These are phyloP conservation scores for Myxozyma vanderwaltii DNA, from an alignment of 805 yeast species.

Conservation along the genomic window DNA sequence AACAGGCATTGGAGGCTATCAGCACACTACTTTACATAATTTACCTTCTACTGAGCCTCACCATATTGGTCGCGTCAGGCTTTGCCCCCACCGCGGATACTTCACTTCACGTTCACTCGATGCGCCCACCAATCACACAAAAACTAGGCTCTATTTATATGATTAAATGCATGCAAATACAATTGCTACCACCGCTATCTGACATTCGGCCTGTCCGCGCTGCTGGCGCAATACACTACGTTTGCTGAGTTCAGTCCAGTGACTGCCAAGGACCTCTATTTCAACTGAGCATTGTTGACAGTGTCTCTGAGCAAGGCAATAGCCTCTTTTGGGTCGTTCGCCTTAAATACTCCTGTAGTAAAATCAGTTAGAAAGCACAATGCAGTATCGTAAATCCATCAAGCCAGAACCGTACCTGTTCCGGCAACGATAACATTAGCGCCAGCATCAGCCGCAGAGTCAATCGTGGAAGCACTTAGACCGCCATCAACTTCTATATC, in stretches of 20 bases:
- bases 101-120: too few relatives aligned
- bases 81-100: background rate
- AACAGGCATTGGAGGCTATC: background rate
- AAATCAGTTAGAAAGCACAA: background rate
- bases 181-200: too few relatives aligned
- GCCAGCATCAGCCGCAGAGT: conserved; percentile 91
- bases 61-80: background rate
- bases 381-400: too few relatives aligned
- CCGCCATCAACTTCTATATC: conserved; percentile 98
- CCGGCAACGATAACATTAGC: conserved; percentile 99
- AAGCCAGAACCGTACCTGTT: conserved; percentile 39
- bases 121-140: too few relatives aligned
- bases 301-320: conserved; percentile 66
- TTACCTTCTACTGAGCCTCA: too few relatives aligned
- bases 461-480: conserved; percentile 79
- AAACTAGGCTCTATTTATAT: too few relatives aligned
- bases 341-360: conserved; percentile 69
- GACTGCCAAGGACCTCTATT: background rate
- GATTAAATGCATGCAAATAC: too few relatives aligned
- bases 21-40: too few relatives aligned
- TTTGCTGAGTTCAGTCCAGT: too few relatives aligned
- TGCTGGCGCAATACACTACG: too few relatives aligned
- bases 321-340: conserved; percentile 74
- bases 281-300: conserved; percentile 47
- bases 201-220: too few relatives aligned